Percentiles rank a stretch among this genome's conserved stretches.
Conservation (phyloP, 1,284 basidiomycete species). For the Schizopora paradoxa region DNA sequence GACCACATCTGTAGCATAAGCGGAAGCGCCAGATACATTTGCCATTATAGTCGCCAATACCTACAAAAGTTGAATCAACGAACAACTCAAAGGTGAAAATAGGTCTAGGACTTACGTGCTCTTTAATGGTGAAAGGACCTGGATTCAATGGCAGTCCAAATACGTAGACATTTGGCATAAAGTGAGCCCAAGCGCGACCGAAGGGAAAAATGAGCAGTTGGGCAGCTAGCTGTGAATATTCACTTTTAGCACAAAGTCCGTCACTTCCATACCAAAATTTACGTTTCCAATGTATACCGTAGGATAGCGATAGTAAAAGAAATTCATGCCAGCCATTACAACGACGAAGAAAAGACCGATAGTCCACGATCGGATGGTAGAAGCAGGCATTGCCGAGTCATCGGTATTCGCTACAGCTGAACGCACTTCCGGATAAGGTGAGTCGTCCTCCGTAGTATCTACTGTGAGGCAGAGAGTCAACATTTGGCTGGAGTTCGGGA, state of each 20-base stretch:
- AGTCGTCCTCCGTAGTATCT: slow-evolving; percentile 41
- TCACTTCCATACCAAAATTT: slow-evolving; percentile 11
- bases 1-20: slow-evolving; percentile 37
- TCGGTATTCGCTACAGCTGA: slow-evolving; percentile 39
- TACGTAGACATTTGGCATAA: slow-evolving; percentile 14
- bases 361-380: slow-evolving; percentile 62
- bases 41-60: slow-evolving; percentile 22
- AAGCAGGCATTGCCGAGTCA: slow-evolving; percentile 31
- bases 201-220: slow-evolving; percentile 19
- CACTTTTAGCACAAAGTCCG: not conserved
- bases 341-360: slow-evolving; percentile 48
- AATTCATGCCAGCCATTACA: slow-evolving; percentile 51
- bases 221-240: slow-evolving; percentile 13
- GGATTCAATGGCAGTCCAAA: slow-evolving; percentile 19
- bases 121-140: slow-evolving; percentile 21
- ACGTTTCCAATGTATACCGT: slow-evolving; percentile 39
- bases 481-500: too few species aligned
- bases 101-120: slow-evolving; percentile 13
- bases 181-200: slow-evolving; percentile 13
- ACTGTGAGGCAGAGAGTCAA: too few species aligned
- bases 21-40: slow-evolving; percentile 29
- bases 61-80: not conserved
- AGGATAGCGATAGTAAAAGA: slow-evolving; percentile 65
- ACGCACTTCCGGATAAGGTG: slow-evolving; percentile 42
- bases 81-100: not conserved